A percentile compares a stretch with the other conserved stretches of the same genome.
Conservation (phyloP, 2,329 filamentous ascomycete species). For the Cladorrhinum sp. region DNA sequence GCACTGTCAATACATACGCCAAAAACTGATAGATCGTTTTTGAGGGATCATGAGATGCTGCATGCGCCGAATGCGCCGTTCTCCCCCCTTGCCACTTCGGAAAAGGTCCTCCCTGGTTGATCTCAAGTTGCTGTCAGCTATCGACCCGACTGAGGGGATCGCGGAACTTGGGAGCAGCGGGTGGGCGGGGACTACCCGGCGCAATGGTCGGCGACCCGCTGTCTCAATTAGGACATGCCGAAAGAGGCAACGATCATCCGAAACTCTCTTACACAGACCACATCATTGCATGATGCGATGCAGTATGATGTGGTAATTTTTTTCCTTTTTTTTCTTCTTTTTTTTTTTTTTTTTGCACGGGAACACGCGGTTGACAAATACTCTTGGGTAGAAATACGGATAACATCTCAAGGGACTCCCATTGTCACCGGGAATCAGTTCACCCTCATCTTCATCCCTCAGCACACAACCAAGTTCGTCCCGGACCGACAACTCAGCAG, state of each 20-base stretch:
- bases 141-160: neutral
- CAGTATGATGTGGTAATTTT: neutral
- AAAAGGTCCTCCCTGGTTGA: neutral
- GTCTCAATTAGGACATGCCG: neutral
- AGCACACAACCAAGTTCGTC: neutral
- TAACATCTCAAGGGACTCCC: neutral
- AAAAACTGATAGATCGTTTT: neutral
- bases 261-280: neutral
- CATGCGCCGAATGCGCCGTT: neutral
- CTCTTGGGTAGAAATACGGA: neutral
- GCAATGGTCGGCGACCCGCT: constrained; percentile 2
- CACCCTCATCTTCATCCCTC: neutral
- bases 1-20: neutral
- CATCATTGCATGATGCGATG: constrained; percentile 1
- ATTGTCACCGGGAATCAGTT: neutral
- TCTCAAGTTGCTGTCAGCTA: neutral
- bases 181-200: constrained; percentile 1
- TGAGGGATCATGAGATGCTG: neutral
- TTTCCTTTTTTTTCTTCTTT: no score
- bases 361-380: neutral
- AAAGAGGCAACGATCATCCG: constrained; percentile 1
- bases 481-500: neutral
- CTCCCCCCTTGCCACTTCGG: neutral
- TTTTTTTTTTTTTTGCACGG: neutral
- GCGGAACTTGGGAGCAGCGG: neutral